Conservation (phyloP, 345 rosid genomes). For the Syzygium aromaticum region DNA sequence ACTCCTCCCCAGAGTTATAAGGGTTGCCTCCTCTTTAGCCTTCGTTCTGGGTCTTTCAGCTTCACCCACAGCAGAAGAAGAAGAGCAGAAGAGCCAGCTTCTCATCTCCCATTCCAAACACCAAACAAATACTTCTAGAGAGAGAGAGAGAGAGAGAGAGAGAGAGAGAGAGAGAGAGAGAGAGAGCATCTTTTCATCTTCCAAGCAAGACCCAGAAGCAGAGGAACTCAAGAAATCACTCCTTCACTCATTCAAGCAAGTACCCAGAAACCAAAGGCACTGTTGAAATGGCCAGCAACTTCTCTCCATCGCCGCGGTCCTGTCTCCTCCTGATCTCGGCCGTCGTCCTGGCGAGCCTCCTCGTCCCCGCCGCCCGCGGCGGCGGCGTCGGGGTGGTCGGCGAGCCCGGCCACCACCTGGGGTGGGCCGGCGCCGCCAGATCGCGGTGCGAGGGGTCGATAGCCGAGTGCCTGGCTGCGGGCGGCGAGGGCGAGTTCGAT, state of each 20-base stretch:
- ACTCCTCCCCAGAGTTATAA: background rate
- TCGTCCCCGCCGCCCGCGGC: slow-evolving; percentile 22
- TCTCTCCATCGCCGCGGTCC: background rate
- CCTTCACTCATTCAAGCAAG: background rate
- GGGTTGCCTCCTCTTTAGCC: background rate
- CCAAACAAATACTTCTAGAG: background rate
- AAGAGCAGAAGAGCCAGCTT: background rate
- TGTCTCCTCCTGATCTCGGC: background rate
- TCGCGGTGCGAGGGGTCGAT: slow-evolving; percentile 52
- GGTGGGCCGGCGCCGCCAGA: slow-evolving; percentile 23
- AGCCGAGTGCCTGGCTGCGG: slow-evolving; percentile 25
- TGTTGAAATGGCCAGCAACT: background rate
- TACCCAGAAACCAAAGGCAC: background rate
- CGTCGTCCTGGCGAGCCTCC: background rate
- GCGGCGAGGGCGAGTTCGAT: slow-evolving; percentile 51
- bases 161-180: background rate
- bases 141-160: background rate
- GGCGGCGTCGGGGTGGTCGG: slow-evolving; percentile 30
- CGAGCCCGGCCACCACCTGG: slow-evolving; percentile 18
- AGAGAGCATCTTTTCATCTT: background rate
- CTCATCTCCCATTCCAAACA: background rate
- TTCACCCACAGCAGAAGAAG: background rate
- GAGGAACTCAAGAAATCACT: background rate
- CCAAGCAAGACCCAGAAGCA: background rate
- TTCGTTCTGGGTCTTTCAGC: background rate